Evolutionary conservation across 176 grass and related monocot species (phyloP), one percentile per base, ranked within the genome.

Genomic region (Carex littledalei): DNA sequence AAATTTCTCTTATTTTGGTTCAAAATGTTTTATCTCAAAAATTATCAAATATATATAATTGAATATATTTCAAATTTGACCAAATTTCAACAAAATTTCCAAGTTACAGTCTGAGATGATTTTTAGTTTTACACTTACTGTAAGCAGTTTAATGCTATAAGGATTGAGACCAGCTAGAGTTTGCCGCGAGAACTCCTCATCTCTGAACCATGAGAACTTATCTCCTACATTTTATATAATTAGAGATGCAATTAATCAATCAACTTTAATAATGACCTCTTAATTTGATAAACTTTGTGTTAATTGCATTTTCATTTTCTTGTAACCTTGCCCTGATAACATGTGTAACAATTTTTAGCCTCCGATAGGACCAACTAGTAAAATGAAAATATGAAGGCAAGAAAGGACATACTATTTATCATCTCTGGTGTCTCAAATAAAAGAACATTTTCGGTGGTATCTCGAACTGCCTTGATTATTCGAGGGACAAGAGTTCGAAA

Each of bases 131-230:
- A 76, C 53, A 55, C 73, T 55, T 89, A 94, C 92, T 24, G 86
- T 97, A 14, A 97, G 84, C 0, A 94, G 89, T 78, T 87, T 77
- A 82, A 97, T 91, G 84, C 87, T 90, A 0, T 89, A 1, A 8
- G 94, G 94, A 89, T 97, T 97, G 9, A 91, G 63, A 24, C 94
- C 94, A 6, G 94, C 94, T 1, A 97, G 65, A 35, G 88, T 90
- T 74, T 97, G 90, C 84, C 94, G 14, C 2, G 92, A 81, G 80
- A 97, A 97, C 84, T 97, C 94, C 85, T 94, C 92, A 18, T 94
- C 92, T 61, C 79, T 88, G 76, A 90, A 94, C 94, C 94, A 97
- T 83, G 88, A 71, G 63, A 97, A 97, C 47, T 88, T 80, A 79
- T 97, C 94, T 86, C 92, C 92, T 97, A 88, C 81, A 89, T 12